Conservation (phyloP, 306 rosid genomes). For the Castanea sativa region DNA sequence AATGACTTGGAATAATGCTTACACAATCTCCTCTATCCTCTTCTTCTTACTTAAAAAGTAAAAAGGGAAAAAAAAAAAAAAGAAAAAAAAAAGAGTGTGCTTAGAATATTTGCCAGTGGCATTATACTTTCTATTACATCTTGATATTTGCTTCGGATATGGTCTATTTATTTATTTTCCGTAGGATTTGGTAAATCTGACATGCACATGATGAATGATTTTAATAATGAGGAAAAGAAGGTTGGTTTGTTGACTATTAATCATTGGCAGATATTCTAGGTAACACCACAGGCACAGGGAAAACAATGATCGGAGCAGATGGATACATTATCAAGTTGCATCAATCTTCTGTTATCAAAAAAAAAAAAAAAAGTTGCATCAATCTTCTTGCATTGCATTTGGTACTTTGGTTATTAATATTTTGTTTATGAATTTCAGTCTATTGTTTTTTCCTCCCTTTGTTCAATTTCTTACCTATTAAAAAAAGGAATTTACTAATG, state of each 20-base stretch:
- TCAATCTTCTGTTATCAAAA: no score
- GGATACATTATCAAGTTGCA: no score
- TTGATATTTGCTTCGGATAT: neutral
- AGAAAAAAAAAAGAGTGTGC: no score
- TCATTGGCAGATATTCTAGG: constrained; percentile 23
- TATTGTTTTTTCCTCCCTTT: no score
- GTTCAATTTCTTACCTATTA: neutral
- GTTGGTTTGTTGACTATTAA: constrained; percentile 27
- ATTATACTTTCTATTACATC: no score
- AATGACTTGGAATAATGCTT: no score
- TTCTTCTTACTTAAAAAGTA: no score
- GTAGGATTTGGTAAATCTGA: constrained; percentile 9
- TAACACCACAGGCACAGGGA: neutral
- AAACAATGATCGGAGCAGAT: neutral
- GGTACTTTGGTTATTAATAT: no score
- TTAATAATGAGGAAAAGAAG: constrained; percentile 17
- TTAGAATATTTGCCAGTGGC: no score
- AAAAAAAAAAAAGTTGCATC: neutral
- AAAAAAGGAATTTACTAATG: neutral
- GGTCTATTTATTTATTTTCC: neutral
- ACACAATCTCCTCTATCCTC: no score
- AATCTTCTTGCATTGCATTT: neutral
- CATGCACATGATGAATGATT: constrained; percentile 18
- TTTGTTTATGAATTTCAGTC: no score
- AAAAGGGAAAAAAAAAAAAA: no score